These are phyloP conservation scores for Labyrinthula sp. DNA, from an alignment of 352 stramenopile genomes.

Conservation along the genomic window DNA sequence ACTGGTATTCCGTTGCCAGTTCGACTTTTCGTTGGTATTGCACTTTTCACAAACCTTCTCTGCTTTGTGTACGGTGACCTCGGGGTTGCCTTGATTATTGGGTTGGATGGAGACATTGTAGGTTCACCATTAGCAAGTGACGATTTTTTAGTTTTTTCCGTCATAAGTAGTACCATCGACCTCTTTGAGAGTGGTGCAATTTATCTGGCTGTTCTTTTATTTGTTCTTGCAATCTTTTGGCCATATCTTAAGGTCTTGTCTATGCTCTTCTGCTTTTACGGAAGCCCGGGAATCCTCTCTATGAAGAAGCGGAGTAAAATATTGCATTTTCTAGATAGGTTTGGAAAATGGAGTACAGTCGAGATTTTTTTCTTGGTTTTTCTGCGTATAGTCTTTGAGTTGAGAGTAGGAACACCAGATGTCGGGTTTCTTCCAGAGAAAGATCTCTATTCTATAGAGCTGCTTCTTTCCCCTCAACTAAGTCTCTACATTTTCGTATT, in stretches of 20 bases:
- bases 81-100: no score
- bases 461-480: no score
- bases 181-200: slow-evolving; percentile 7
- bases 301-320: not conserved
- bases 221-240: slow-evolving; percentile 3
- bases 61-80: no score
- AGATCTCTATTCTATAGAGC: no score
- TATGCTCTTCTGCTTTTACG: slow-evolving; percentile 2
- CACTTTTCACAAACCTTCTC: no score
- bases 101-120: no score
- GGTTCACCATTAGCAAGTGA: no score
- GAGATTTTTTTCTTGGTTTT: slow-evolving; percentile 21
- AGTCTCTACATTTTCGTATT: no score
- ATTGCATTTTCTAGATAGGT: not conserved
- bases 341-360: slow-evolving; percentile 15
- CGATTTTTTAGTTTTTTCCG: slow-evolving; percentile 2
- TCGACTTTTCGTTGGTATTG: no score
- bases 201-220: slow-evolving; percentile 1
- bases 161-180: slow-evolving; percentile 1
- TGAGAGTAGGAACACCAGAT: not conserved
- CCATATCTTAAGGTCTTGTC: slow-evolving; percentile 2
- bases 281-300: not conserved
- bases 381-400: slow-evolving; percentile 15
- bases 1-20: no score
- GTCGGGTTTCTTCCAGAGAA: no score